These are phyloP conservation scores for Saccharomycopsis selenospora DNA, from an alignment of 805 yeast species.

Conservation along the genomic window DNA sequence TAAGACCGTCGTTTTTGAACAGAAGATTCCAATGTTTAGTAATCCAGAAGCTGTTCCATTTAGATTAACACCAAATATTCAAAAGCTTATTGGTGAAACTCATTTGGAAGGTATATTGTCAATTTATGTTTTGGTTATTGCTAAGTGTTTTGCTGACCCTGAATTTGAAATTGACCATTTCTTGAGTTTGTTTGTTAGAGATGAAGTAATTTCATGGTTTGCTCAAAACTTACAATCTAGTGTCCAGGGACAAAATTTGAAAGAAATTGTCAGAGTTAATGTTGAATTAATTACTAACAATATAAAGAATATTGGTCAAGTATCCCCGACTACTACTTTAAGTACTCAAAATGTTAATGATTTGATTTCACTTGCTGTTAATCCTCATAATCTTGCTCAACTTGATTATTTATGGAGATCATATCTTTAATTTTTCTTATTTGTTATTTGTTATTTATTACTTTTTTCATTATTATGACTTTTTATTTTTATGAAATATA, in stretches of 20 bases:
- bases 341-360: slow-evolving; percentile 89
- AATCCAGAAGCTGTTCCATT: slow-evolving; percentile 93
- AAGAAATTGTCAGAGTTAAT: slow-evolving; percentile 82
- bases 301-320: slow-evolving; percentile 69
- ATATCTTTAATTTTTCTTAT: slow-evolving; percentile 47
- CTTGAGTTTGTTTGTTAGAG: slow-evolving; percentile 89
- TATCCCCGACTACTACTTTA: slow-evolving; percentile 44
- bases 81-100: slow-evolving; percentile 88
- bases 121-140: slow-evolving; percentile 74
- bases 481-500: background rate
- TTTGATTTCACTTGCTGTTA: slow-evolving; percentile 89
- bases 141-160: slow-evolving; percentile 83
- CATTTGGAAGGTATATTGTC: slow-evolving; percentile 88
- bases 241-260: slow-evolving; percentile 75
- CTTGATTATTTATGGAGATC: slow-evolving; percentile 96
- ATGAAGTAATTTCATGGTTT: slow-evolving; percentile 92
- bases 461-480: background rate
- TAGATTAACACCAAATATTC: slow-evolving; percentile 93
- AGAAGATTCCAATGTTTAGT: slow-evolving; percentile 62
- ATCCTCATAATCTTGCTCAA: slow-evolving; percentile 87
- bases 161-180: slow-evolving; percentile 89
- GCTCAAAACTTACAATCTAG: slow-evolving; percentile 63
- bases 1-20: slow-evolving; percentile 36
- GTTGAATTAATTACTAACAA: slow-evolving; percentile 80
- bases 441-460: too few species aligned